Conservation (phyloP, 495 filamentous ascomycete genomes). For the Neurospora africana region DNA sequence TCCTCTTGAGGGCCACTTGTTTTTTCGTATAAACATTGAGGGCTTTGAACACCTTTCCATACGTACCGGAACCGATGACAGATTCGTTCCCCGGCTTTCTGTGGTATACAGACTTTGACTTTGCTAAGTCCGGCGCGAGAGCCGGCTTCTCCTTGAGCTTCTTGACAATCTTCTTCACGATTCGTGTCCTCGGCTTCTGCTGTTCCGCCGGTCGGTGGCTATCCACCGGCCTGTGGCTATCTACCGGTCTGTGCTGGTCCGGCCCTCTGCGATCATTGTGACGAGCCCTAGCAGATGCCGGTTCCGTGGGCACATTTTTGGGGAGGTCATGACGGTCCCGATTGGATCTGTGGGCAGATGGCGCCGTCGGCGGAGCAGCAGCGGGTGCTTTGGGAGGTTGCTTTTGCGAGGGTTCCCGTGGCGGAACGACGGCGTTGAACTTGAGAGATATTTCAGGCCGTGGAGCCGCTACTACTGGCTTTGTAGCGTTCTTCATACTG, state of each 20-base stretch:
- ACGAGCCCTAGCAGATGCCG: slow-evolving; percentile 43
- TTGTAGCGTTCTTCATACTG: slow-evolving; percentile 61
- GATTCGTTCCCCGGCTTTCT: slow-evolving; percentile 91
- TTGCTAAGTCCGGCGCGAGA: slow-evolving; percentile 57
- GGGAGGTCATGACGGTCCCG: slow-evolving; percentile 34
- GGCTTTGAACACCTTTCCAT: slow-evolving; percentile 98
- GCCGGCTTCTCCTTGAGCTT: slow-evolving; percentile 61
- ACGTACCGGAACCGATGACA: slow-evolving; percentile 85
- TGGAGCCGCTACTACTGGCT: slow-evolving; percentile 48
- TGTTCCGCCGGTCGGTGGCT: slow-evolving; percentile 23
- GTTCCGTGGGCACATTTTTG: slow-evolving; percentile 37
- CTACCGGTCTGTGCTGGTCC: slow-evolving; percentile 21
- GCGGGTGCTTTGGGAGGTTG: slow-evolving; percentile 13
- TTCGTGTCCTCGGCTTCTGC: slow-evolving; percentile 37
- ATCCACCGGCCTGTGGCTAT: slow-evolving; percentile 24
- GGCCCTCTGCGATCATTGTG: slow-evolving; percentile 33
- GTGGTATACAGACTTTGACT: slow-evolving; percentile 78
- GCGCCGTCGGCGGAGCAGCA: slow-evolving; percentile 25
- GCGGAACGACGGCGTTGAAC: slow-evolving; percentile 46
- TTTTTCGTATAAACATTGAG: slow-evolving; percentile 87
- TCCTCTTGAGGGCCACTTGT: slow-evolving; percentile 88
- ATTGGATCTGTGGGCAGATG: slow-evolving; percentile 10
- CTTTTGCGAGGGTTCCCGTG: slow-evolving; percentile 24
- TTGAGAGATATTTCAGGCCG: slow-evolving; percentile 66
- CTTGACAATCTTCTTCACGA: slow-evolving; percentile 59